Base-by-base conservation (phyloP, 2,329 filamentous ascomycete genomes). In the Ascochyta koolunga region DNA sequence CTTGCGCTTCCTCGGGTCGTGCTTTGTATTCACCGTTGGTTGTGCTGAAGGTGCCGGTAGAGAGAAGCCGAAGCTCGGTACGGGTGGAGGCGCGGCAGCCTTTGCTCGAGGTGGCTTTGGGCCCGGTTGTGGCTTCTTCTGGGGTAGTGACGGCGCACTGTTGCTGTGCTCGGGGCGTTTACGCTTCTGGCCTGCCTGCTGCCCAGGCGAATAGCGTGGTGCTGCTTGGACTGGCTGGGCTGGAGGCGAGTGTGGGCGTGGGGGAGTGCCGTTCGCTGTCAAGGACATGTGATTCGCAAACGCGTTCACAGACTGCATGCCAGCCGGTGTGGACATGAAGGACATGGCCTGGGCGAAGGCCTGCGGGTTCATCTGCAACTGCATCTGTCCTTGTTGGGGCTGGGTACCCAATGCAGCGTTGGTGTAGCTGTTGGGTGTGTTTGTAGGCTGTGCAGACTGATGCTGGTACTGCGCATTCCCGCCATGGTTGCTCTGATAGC, bases 1-100 rank as follows among this genome's bases (percentile, higher is more conserved):
- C 87, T 88, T 54, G 79, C 72, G 27, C 31, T 59, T 60, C 13
- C 51, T 49, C 27, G 35, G 48, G 19, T 54, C 57, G 8, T 33
- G 10, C 16, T 48, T 56, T 1, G 40, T 31, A n/a, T 38, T 21
- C 5, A 31, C 41, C 22, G 48, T 46, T 41, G 50, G 48, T 25
- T 50, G 55, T 25, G 46, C 58, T 27, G 55, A n/a, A 2, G 60
- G 44, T 18, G 56, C 37, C 8, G 69, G 71, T 4, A 75, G 41
- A 1, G 64, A 56, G 44, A 74, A 75, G 1, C 71, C 73, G 48
- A 77, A 77, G 42, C 65, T 71, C 6, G 60, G 69, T n/a, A 76
- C 64, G 2, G 71, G 58, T 9, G 74, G 74, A 11, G 73, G 58
- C 7, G 67, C 61, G n/a, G 62, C 63, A 31, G 64, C 69, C 50